phyloP scores from a whole-genome alignment of 2,329 filamentous ascomycete genomes.

The Dothiorella sarmentorum region DNA sequence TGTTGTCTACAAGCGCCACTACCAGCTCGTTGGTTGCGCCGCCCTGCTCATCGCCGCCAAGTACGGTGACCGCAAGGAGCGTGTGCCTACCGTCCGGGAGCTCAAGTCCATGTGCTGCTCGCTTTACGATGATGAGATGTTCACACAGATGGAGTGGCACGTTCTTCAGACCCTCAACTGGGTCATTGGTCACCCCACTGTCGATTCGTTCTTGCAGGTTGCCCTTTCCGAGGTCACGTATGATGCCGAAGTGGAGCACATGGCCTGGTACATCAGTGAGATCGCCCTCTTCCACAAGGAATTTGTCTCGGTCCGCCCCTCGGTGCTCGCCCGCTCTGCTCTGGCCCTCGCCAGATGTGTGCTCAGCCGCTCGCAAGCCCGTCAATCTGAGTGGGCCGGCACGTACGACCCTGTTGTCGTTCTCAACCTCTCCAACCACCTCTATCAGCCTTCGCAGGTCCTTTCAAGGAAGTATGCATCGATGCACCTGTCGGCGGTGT shows the following conservation, averaged over 20 bases:
- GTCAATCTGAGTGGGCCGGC: slow-evolving; percentile 71
- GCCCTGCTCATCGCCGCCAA: slow-evolving; percentile 95
- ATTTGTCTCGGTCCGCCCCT: slow-evolving; percentile 89
- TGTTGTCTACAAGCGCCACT: slow-evolving; percentile 98
- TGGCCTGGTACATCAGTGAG: slow-evolving; percentile 91
- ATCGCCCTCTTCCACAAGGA: slow-evolving; percentile 95
- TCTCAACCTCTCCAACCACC: slow-evolving; percentile 60
- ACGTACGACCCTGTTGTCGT: slow-evolving; percentile 67
- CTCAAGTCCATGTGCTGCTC: slow-evolving; percentile 99
- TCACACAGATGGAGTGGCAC: slow-evolving; percentile 99
- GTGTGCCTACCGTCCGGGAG: slow-evolving; percentile 95
- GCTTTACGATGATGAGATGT: slow-evolving; percentile 98
- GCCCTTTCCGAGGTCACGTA: slow-evolving; percentile 72
- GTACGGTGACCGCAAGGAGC: slow-evolving; percentile 97
- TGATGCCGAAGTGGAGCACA: slow-evolving; percentile 86
- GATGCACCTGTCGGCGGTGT: slow-evolving; percentile 61
- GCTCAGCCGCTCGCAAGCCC: slow-evolving; percentile 72
- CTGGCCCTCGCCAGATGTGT: slow-evolving; percentile 84
- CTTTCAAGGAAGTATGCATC: slow-evolving; percentile 67
- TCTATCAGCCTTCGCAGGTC: slow-evolving; percentile 65
- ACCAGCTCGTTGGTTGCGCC: slow-evolving; percentile 94
- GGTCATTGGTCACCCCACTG: slow-evolving; percentile 92
- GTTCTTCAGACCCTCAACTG: slow-evolving; percentile 96
- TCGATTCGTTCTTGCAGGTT: slow-evolving; percentile 88
- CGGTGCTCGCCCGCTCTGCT: slow-evolving; percentile 83